Conservation (phyloP, 331 rosid species). For the Arachis monticola region DNA sequence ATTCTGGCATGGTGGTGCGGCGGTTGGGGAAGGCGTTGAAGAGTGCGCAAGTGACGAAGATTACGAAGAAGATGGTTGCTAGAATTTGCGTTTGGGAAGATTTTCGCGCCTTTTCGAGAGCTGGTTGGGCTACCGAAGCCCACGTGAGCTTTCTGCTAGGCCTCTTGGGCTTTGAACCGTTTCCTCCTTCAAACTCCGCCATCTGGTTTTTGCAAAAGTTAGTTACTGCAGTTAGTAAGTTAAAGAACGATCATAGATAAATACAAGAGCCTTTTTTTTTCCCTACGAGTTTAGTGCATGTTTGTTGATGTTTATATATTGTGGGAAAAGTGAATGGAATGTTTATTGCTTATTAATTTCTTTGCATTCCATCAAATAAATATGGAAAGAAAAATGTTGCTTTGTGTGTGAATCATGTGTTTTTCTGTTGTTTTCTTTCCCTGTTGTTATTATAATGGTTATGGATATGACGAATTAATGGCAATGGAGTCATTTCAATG, state of each 20-base stretch:
- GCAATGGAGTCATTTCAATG: no score
- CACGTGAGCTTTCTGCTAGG: background rate
- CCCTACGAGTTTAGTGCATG: background rate
- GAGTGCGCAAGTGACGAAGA: constrained; percentile 56
- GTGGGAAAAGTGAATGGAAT: background rate
- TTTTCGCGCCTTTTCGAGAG: constrained; percentile 61
- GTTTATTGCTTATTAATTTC: background rate
- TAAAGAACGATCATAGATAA: background rate
- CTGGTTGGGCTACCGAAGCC: constrained; percentile 12
- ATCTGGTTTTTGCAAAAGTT: background rate
- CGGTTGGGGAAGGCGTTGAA: constrained; percentile 42
- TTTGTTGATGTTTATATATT: background rate
- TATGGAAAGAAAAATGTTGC: background rate
- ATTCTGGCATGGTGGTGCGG: background rate
- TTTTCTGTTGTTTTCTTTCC: background rate
- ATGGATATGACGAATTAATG: no score
- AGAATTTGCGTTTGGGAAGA: constrained; percentile 60
- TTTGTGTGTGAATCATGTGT: constrained; percentile 10
- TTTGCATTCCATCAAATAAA: background rate
- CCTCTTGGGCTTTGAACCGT: background rate
- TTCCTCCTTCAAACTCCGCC: background rate
- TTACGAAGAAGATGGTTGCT: constrained; percentile 39
- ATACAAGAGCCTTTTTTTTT: background rate
- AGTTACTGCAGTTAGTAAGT: background rate
- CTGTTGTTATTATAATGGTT: background rate